Conservation (phyloP, 306 rosid species). For the Vigna hirtella region DNA sequence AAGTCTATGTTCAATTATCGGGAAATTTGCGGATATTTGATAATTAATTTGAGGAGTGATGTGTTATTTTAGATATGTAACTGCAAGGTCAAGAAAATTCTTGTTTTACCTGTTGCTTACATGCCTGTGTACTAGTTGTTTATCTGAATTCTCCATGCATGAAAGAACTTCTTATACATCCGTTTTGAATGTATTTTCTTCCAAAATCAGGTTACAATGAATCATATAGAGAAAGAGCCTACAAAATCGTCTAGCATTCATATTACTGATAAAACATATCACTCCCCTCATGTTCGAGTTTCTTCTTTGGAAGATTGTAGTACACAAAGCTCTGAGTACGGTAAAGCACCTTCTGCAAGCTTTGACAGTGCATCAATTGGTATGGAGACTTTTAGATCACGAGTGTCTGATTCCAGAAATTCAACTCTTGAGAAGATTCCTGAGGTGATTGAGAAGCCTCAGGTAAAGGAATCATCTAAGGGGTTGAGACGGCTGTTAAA, state of each 20-base stretch:
- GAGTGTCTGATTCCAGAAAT: slow-evolving; percentile 62
- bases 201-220: slow-evolving; percentile 53
- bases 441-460: slow-evolving; percentile 76
- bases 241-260: slow-evolving; percentile 48
- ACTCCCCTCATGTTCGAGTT: slow-evolving; percentile 65
- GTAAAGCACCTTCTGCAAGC: slow-evolving; percentile 59
- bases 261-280: slow-evolving; percentile 50
- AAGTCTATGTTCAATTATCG: slow-evolving; percentile 27
- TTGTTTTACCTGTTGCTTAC: slow-evolving; percentile 25
- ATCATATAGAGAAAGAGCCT: slow-evolving; percentile 50
- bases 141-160: slow-evolving; percentile 25
- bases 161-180: slow-evolving; percentile 13
- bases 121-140: slow-evolving; percentile 24
- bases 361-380: slow-evolving; percentile 54
- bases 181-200: slow-evolving; percentile 29
- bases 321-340: slow-evolving; percentile 57
- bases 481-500: slow-evolving; percentile 76
- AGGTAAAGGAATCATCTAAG: slow-evolving; percentile 73
- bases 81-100: slow-evolving; percentile 27
- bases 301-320: slow-evolving; percentile 71
- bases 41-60: slow-evolving; percentile 18
- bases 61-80: slow-evolving; percentile 5
- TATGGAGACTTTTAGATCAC: slow-evolving; percentile 55
- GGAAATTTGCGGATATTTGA: slow-evolving; percentile 27
- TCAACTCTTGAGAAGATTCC: slow-evolving; percentile 79